phyloP scores from a whole-genome alignment of 176 grass and related monocot genomes.

The Avena eriantha region DNA sequence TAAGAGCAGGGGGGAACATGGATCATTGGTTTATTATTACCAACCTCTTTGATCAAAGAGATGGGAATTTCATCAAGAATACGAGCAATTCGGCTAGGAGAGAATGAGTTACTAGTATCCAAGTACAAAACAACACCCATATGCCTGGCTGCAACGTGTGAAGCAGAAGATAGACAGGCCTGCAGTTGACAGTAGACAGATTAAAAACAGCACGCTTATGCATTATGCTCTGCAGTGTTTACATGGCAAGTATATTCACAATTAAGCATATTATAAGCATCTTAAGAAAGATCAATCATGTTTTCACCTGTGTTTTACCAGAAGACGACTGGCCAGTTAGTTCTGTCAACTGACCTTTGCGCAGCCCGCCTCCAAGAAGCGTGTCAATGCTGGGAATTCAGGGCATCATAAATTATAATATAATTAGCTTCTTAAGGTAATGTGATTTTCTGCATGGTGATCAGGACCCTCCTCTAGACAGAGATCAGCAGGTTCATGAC shows the following conservation, averaged over 20 bases:
- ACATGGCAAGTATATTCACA: background rate
- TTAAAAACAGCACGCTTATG: conserved; percentile 1
- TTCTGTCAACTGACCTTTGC: conserved; percentile 73
- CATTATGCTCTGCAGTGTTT: background rate
- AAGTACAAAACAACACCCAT: conserved; percentile 71
- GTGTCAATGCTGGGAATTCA: conserved; percentile 64
- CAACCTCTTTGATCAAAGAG: conserved; percentile 52
- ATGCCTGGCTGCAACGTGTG: conserved; percentile 57
- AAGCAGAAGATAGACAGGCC: conserved; percentile 76
- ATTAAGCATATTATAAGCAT: background rate
- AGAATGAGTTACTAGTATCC: conserved; percentile 94
- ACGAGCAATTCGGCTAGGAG: conserved; percentile 54
- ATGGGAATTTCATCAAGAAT: conserved; percentile 53
- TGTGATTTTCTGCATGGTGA: background rate
- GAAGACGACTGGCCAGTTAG: conserved; percentile 81
- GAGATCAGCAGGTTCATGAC: background rate
- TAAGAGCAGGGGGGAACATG: background rate
- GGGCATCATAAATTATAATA: background rate
- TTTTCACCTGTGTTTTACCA: conserved; percentile 79
- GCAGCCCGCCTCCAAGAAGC: conserved; percentile 85
- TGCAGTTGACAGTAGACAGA: conserved; percentile 47
- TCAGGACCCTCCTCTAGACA: background rate
- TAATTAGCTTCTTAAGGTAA: background rate
- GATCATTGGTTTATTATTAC: background rate
- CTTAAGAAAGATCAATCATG: background rate